Evolutionary conservation across 177 flowering plant genomes (phyloP).

Genomic region (Telopea speciosissima): DNA sequence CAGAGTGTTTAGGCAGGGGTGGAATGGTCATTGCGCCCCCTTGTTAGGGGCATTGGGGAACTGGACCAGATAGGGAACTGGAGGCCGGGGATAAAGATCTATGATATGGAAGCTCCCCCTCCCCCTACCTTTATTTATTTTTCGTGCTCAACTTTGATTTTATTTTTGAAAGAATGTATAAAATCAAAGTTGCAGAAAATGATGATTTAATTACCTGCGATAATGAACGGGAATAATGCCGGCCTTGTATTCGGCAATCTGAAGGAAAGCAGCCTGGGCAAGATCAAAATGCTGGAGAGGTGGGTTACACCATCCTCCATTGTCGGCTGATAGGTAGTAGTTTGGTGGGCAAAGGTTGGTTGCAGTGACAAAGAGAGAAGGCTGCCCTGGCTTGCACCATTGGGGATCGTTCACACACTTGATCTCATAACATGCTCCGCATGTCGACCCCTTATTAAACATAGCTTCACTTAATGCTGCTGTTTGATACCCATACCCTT

Average conservation of each 20-base stretch:
- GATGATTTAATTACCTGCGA: conserved; percentile 36
- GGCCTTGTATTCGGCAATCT: conserved; percentile 44
- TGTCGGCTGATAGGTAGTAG: conserved; percentile 15
- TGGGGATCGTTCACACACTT: conserved; percentile 37
- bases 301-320: conserved; percentile 68
- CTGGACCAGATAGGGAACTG: no score
- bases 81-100: no score
- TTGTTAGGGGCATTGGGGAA: no score
- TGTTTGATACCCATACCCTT: conserved; percentile 28
- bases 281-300: conserved; percentile 58
- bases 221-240: conserved; percentile 56
- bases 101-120: no score
- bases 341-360: conserved; percentile 61
- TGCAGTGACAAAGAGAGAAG: conserved; percentile 46
- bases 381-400: conserved; percentile 51
- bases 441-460: conserved; percentile 33
- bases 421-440: conserved; percentile 40
- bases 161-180: neutral
- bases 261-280: conserved; percentile 41
- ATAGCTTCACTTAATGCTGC: conserved; percentile 38
- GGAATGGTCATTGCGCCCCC: no score
- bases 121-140: no score
- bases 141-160: no score
- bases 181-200: neutral
- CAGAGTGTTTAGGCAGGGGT: no score